Base-by-base conservation (phyloP, 192 early-diverging fungal genomes). In the Pilobolus umbonatus region DNA sequence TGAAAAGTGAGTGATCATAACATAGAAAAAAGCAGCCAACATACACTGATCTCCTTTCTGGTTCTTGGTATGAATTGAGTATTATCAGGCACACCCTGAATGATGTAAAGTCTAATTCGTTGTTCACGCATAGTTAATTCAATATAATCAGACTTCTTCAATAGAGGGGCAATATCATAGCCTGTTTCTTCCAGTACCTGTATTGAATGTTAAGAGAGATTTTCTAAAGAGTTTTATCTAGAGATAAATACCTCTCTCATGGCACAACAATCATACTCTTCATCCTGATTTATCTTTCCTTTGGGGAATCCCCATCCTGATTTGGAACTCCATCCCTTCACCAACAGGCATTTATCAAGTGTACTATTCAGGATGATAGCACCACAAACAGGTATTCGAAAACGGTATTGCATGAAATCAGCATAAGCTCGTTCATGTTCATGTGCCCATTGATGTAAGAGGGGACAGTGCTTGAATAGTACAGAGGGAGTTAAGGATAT, bases 261-360 rank as follows among this genome's bases (percentile, higher is more conserved):
- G 11, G 95, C 95, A 67, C 96, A 99, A 12, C 74, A 75, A 44
- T 80, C 76, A 65, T 95, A 87, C 15, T 82, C 82, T 70, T 99
- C 96, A 65, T 90, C 92, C 72, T 98, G 88, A 72, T 99, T 99
- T 72, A 99, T 99, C 62, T 99, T 99, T 19, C 96, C 96, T 29
- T 94, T 94, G 25, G 96, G 95, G 62, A 98, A 99, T n/a, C 93
- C 93, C 96, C 96, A 99, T 38, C 86, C 86, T 29, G 92, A 81
- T 48, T 81, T 82, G 36, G 86, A 80, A 51, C 86, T 88, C 92
- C 93, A 97, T 15, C 95, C 96, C 64, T 92, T 87, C 25, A 99
- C 96, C 45, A 99, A 76, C 52, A 99, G 67, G 55, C 84, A 86
- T 76, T 89, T 87, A 67, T 93, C 85, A 55, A 94, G 72, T 10